Evolutionary conservation across 2,329 filamentous ascomycete genomes (phyloP).

Genomic region (Colletotrichum sp.): DNA sequence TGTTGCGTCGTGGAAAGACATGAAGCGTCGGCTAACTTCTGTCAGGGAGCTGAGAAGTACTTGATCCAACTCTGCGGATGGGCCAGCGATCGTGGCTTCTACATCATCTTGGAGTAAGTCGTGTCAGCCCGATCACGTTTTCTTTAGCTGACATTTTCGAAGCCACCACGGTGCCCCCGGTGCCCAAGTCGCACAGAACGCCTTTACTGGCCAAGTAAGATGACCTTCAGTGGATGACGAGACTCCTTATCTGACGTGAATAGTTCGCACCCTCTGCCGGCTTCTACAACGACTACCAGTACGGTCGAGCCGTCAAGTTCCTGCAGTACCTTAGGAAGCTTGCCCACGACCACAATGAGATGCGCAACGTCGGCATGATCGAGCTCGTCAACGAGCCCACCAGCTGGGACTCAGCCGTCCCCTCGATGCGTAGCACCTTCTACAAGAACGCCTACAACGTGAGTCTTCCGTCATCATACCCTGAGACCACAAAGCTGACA

Average conservation of each 20-base stretch:
- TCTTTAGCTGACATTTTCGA: not conserved
- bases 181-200: constrained; percentile 49
- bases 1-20: not conserved
- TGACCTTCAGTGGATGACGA: not conserved
- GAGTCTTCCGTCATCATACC: not conserved
- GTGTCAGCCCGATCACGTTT: rapidly evolving
- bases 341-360: constrained; percentile 52
- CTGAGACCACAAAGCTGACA: not conserved
- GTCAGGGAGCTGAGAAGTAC: constrained; percentile 47
- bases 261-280: constrained; percentile 38
- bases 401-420: constrained; percentile 35
- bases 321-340: constrained; percentile 60
- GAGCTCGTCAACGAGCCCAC: constrained; percentile 64
- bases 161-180: constrained; percentile 54
- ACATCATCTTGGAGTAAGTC: constrained; percentile 53
- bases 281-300: constrained; percentile 64
- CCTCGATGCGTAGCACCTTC: constrained; percentile 42
- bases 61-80: constrained; percentile 51
- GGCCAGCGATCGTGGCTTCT: constrained; percentile 53
- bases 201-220: constrained; percentile 50
- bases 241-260: not conserved
- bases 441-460: constrained; percentile 48
- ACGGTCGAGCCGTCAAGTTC: constrained; percentile 58
- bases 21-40: not conserved
- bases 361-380: constrained; percentile 63